These are phyloP conservation scores for Cadophora sp. DNA, from an alignment of 2,329 filamentous ascomycete genomes.

Conservation along the genomic window DNA sequence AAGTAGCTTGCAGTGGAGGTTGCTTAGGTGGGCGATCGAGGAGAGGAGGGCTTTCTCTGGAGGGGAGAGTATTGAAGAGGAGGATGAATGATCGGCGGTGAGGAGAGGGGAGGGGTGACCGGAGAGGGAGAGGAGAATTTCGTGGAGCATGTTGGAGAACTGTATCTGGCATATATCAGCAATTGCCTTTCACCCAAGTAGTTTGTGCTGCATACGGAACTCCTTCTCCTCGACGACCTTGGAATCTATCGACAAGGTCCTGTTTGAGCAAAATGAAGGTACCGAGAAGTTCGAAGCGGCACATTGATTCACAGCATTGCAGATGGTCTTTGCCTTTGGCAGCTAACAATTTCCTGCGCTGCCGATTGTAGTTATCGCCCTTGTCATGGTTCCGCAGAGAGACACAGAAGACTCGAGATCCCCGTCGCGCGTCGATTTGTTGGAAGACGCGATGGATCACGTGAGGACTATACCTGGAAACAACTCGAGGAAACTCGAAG, in stretches of 20 bases:
- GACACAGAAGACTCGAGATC: not conserved
- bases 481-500: no score
- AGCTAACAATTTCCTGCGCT: not conserved
- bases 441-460: slow-evolving; percentile 1
- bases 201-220: slow-evolving; percentile 17
- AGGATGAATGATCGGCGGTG: slow-evolving; percentile 57
- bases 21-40: slow-evolving; percentile 77
- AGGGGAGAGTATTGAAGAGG: slow-evolving; percentile 66
- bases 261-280: slow-evolving; percentile 40
- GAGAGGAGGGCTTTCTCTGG: slow-evolving; percentile 83
- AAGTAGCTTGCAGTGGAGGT: slow-evolving; percentile 77
- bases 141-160: slow-evolving; percentile 80
- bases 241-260: slow-evolving; percentile 35
- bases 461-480: not conserved
- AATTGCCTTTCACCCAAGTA: not conserved
- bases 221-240: slow-evolving; percentile 20
- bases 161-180: slow-evolving; percentile 18
- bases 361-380: not conserved
- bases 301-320: slow-evolving; percentile 40
- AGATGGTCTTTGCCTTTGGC: slow-evolving; percentile 12
- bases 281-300: slow-evolving; percentile 44
- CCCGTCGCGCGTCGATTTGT: not conserved
- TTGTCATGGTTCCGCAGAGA: not conserved
- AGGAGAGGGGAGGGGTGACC: slow-evolving; percentile 92
- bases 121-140: slow-evolving; percentile 95